Evolutionary conservation across 371 early-diverging fungal species (phyloP), one percentile per base, ranked within the genome.

Genomic region (Basidiobolus heterosporus): DNA sequence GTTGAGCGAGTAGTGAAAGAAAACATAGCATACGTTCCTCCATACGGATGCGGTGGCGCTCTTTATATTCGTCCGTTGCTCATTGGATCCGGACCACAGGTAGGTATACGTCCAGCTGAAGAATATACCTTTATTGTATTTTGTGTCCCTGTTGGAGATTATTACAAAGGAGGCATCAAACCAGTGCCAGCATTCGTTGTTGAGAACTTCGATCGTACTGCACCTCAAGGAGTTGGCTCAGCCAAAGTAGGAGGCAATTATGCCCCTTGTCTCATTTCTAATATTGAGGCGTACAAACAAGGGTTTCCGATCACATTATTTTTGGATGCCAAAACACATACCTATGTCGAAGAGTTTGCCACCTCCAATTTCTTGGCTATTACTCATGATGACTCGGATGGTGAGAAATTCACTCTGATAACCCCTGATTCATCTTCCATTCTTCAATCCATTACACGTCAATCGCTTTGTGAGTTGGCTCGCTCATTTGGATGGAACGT

Each of bases 321-420:
- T 58, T 64, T 86, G 44, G 87, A 86, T 54, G 52, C 82, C 37
- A 67, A 69, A 54, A 74, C 75, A 0, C 68, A 67, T 55, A 64
- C 64, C 7, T 66, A 73, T 47, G 66, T 86, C 41, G 87, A 86
- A 45, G 87, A 86, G 58, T 86, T 86, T 54, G 75, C 80, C 5
- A 82, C 87, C 2, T 77, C 78, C 53, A 86, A 86, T 60, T 86
- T 83, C 66, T 75, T 78, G n/a, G 86, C 74, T 11, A 78, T 73
- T 15, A 51, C 53, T 44, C 66, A 74, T 19, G 48, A 51, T 23
- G 59, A 64, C 54, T 57, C 58, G 21, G 65, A 59, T 21, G 56
- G 60, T 36, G 74, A 75, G n/a, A 54, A 62, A 11, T 68, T 69
- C 45, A 64, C 67, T 0, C 78, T 82, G 57, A 75, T 80, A 19